These are phyloP conservation scores for Apiospora kogelbergensis DNA, from an alignment of 2,329 filamentous ascomycete genomes.

Conservation along the genomic window DNA sequence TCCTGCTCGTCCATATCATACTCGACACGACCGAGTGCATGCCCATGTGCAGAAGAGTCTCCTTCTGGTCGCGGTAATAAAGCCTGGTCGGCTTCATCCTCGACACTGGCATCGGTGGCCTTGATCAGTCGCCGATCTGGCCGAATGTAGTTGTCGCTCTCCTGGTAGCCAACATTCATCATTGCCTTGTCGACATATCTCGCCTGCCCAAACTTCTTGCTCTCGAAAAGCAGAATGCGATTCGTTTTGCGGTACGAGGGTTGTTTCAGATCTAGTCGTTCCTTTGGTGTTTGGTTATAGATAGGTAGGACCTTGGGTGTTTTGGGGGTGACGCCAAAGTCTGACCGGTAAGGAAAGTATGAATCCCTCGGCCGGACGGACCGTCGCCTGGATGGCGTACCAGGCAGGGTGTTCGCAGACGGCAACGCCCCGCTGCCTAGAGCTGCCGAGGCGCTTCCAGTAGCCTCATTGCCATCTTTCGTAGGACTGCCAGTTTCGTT, in stretches of 20 bases:
- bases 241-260: constrained; percentile 76
- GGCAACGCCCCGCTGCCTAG: constrained; percentile 28
- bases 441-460: constrained; percentile 38
- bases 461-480: constrained; percentile 43
- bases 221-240: constrained; percentile 78
- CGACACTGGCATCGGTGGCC: constrained; percentile 56
- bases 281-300: constrained; percentile 76
- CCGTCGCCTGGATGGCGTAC: constrained; percentile 43
- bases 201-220: constrained; percentile 79
- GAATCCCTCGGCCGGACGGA: constrained; percentile 50
- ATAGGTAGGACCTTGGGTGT: constrained; percentile 71
- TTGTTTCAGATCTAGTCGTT: constrained; percentile 74
- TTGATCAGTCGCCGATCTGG: constrained; percentile 73
- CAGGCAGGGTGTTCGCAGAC: constrained; percentile 24
- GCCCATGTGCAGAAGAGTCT: constrained; percentile 46
- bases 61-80: constrained; percentile 53
- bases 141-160: constrained; percentile 84
- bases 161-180: constrained; percentile 94
- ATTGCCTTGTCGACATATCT: constrained; percentile 95
- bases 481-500: constrained; percentile 47
- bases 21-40: constrained; percentile 77
- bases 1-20: constrained; percentile 99
- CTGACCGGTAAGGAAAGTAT: constrained; percentile 53
- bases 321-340: constrained; percentile 47
- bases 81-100: constrained; percentile 57